phyloP scores from a whole-genome alignment of 495 filamentous ascomycete species.

The Annulohypoxylon moriforme region DNA sequence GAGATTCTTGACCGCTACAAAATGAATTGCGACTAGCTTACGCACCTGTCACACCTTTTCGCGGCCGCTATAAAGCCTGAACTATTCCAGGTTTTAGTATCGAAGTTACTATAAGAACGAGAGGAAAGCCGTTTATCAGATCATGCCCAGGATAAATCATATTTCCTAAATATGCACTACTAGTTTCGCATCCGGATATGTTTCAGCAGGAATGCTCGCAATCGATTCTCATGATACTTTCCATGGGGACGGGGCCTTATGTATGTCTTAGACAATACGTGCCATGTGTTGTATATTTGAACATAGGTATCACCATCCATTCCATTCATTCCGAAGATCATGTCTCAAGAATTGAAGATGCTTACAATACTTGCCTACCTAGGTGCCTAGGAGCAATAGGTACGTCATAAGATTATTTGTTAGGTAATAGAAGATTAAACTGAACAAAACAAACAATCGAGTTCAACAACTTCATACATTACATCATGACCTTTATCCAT shows the following conservation, averaged over 20 bases:
- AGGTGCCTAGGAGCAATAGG: background rate
- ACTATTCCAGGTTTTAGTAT: background rate
- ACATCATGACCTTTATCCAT: background rate
- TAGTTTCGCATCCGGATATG: slow-evolving; percentile 19
- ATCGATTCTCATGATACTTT: slow-evolving; percentile 11
- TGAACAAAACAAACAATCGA: background rate
- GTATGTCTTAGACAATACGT: slow-evolving; percentile 30
- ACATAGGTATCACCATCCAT: too few relatives aligned
- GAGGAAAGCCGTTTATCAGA: too few relatives aligned
- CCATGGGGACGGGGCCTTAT: background rate
- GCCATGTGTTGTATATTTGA: slow-evolving; percentile 20
- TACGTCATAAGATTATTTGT: background rate
- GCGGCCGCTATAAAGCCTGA: background rate
- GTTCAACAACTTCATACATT: background rate
- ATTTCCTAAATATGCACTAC: too few relatives aligned
- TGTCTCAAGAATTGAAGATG: background rate
- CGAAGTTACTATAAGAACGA: background rate
- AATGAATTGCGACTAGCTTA: background rate
- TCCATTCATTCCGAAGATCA: background rate
- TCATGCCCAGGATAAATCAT: too few relatives aligned
- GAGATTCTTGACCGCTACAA: slow-evolving; percentile 10
- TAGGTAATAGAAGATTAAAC: background rate
- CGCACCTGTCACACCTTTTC: slow-evolving; percentile 1
- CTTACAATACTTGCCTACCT: background rate
- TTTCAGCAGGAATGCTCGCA: slow-evolving; percentile 20